Percentiles rank a stretch among this genome's conserved stretches.
Conservation (phyloP, 2,329 filamentous ascomycete genomes). For the Curvularia hawaiiensis region DNA sequence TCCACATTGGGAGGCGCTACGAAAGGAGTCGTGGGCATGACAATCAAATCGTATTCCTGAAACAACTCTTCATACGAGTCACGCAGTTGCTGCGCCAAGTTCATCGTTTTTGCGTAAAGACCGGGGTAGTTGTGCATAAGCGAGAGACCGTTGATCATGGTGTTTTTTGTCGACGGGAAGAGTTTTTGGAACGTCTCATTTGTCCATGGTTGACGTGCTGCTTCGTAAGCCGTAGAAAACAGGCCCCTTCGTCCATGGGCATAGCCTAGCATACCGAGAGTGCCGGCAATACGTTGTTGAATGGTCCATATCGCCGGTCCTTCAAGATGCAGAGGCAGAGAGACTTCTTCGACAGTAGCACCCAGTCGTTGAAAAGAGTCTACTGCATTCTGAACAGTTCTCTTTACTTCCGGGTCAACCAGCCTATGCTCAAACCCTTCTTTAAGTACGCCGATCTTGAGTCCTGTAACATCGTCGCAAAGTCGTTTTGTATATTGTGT, state of each 20-base stretch:
- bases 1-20: conserved; percentile 29
- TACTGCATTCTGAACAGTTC: conserved; percentile 50
- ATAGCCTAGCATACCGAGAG: conserved; percentile 46
- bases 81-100: conserved; percentile 47
- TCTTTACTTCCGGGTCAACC: conserved; percentile 49
- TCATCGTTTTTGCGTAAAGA: conserved; percentile 50
- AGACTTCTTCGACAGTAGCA: conserved; percentile 50
- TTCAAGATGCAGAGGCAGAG: conserved; percentile 44
- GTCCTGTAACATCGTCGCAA: conserved; percentile 19
- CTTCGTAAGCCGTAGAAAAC: conserved; percentile 44
- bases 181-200: conserved; percentile 55
- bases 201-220: conserved; percentile 56
- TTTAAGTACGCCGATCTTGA: conserved; percentile 36
- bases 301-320: conserved; percentile 46
- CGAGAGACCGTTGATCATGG: conserved; percentile 51
- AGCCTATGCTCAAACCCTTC: conserved; percentile 34
- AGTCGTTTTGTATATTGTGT: conserved; percentile 25
- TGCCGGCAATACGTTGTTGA: conserved; percentile 52
- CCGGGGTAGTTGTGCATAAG: conserved; percentile 45
- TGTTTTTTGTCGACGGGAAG: conserved; percentile 56
- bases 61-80: conserved; percentile 48
- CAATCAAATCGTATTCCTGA: conserved; percentile 46
- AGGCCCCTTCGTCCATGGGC: conserved; percentile 29
- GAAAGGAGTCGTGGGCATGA: conserved; percentile 49
- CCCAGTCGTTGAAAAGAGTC: conserved; percentile 51